Evolutionary conservation across 176 grass and related monocot species (phyloP).

Genomic region (Carex cristatella): DNA sequence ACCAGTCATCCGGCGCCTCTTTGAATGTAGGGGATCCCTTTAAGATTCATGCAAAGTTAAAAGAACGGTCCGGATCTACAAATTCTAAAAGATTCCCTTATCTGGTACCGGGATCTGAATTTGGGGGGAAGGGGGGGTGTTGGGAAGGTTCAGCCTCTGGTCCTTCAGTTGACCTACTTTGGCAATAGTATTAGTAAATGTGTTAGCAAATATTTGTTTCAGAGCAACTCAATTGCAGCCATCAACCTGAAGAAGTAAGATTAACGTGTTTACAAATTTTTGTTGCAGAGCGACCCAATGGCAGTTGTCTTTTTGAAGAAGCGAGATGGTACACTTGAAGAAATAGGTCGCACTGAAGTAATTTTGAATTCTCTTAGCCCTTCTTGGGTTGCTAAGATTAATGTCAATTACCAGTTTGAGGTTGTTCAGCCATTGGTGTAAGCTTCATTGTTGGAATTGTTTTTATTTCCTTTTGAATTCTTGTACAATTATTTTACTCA

Average conservation of each 20-base stretch:
- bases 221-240: neutral
- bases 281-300: conserved; percentile 67
- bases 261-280: neutral
- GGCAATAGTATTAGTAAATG: neutral
- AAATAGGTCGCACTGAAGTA: conserved; percentile 97
- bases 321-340: conserved; percentile 74
- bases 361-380: conserved; percentile 67
- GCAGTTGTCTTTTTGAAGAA: conserved; percentile 58
- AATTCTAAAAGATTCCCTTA: too few relatives aligned
- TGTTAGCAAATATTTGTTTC: neutral
- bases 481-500: neutral
- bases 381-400: conserved; percentile 71
- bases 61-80: too few relatives aligned
- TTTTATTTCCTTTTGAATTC: conserved; percentile 16
- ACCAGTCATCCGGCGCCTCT: too few relatives aligned
- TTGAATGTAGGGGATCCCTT: too few relatives aligned
- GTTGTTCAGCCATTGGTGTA: conserved; percentile 91
- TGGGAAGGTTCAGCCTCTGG: neutral
- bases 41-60: too few relatives aligned
- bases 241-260: neutral
- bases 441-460: conserved; percentile 34
- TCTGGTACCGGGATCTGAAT: too few relatives aligned
- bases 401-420: conserved; percentile 80
- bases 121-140: neutral
- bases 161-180: neutral